Evolutionary conservation across 441 rosid genomes (phyloP).

Genomic region (Syzygium malaccense): DNA sequence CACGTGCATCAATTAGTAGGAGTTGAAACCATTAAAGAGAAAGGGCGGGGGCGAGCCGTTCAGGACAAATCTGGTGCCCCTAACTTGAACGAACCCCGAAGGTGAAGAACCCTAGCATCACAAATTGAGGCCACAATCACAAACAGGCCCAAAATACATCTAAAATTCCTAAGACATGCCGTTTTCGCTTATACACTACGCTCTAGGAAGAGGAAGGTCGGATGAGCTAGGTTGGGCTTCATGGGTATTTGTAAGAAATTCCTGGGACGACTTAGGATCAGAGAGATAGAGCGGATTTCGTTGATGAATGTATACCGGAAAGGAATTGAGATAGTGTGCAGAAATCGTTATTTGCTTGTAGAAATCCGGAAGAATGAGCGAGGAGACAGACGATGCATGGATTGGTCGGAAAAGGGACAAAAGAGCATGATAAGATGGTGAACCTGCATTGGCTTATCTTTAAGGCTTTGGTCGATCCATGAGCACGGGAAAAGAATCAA

Average conservation of each 20-base stretch:
- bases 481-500: not conserved
- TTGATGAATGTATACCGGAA: not conserved
- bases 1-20: conserved; percentile 37
- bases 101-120: not conserved
- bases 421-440: not conserved
- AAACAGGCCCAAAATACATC: not conserved
- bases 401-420: not conserved
- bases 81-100: conserved; percentile 20
- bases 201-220: not conserved
- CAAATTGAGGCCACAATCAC: not conserved
- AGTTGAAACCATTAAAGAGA: conserved; percentile 41
- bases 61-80: conserved; percentile 22
- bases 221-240: not conserved
- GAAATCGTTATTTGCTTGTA: not conserved
- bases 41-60: conserved; percentile 32
- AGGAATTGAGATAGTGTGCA: not conserved
- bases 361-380: not conserved
- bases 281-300: not conserved
- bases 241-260: conserved; percentile 5
- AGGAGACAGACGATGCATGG: not conserved
- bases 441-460: not conserved
- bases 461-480: not conserved
- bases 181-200: not conserved
- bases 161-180: not conserved
- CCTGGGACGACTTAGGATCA: not conserved